A percentile compares a stretch with the other conserved stretches of the same genome.
Evolutionary conservation across 73 alveolate genomes (phyloP).

Genomic region (Stentor coeruleus): DNA sequence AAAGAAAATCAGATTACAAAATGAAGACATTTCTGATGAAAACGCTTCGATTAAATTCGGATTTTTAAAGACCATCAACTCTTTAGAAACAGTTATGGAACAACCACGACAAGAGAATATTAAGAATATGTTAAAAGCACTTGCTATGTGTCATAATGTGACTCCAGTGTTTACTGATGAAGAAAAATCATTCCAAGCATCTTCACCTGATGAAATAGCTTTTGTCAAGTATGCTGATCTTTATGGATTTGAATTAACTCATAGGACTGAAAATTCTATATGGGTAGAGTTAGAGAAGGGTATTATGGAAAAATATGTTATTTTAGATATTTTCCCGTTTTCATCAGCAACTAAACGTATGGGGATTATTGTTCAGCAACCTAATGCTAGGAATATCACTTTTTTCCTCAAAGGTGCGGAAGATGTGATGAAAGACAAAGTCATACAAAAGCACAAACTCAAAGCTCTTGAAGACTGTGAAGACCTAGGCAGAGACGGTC

Average conservation of each 20-base stretch:
- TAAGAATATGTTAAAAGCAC: slow-evolving; percentile 75
- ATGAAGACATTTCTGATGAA: neutral
- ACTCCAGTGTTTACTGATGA: slow-evolving; percentile 54
- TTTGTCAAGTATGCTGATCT: slow-evolving; percentile 86
- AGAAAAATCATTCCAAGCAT: slow-evolving; percentile 77
- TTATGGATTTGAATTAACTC: slow-evolving; percentile 52
- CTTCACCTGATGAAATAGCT: slow-evolving; percentile 95
- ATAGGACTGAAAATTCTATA: slow-evolving; percentile 61
- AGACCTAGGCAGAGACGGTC: slow-evolving; percentile 91
- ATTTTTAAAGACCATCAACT: neutral
- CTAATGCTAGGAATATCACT: slow-evolving; percentile 51
- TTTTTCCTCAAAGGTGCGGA: slow-evolving; percentile 96
- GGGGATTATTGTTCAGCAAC: slow-evolving; percentile 85
- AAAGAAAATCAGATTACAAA: slow-evolving; percentile 40
- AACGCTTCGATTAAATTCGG: neutral
- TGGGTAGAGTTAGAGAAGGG: slow-evolving; percentile 52
- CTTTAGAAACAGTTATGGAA: slow-evolving; percentile 11
- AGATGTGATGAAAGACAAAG: slow-evolving; percentile 85
- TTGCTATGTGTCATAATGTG: slow-evolving; percentile 88
- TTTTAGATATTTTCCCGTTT: slow-evolving; percentile 85
- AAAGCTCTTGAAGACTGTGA: slow-evolving; percentile 77
- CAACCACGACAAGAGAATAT: slow-evolving; percentile 62
- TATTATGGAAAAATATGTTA: slow-evolving; percentile 61
- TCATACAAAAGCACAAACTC: slow-evolving; percentile 64
- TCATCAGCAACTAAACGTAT: slow-evolving; percentile 83